Percentiles rank a stretch among this genome's conserved stretches.
These are phyloP conservation scores for Suillus sp. DNA, from an alignment of 768 basidiomycete species.

Conservation along the genomic window DNA sequence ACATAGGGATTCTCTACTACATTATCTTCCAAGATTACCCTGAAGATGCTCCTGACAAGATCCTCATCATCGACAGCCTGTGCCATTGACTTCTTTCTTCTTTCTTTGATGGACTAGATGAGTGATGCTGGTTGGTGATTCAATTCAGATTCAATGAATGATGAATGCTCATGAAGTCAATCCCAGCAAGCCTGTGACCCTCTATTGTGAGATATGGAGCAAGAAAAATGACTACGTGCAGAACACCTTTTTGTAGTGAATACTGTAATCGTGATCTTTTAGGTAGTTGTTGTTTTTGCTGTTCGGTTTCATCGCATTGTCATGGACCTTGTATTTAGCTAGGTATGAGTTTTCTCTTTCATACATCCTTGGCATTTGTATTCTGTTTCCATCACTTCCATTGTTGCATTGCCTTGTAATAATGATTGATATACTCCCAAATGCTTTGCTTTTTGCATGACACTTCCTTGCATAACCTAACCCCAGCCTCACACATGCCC, in stretches of 20 bases:
- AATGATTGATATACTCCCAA: neutral
- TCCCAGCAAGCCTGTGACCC: neutral
- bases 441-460: neutral
- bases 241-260: conserved; percentile 1
- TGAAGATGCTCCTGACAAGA: neutral
- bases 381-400: too few relatives aligned
- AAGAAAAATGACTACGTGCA: neutral
- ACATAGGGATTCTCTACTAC: neutral
- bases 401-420: too few relatives aligned
- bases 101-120: too few relatives aligned
- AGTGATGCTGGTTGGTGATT: neutral
- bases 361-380: too few relatives aligned
- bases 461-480: neutral
- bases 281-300: neutral
- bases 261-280: neutral
- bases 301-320: neutral
- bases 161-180: neutral
- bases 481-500: neutral
- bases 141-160: neutral
- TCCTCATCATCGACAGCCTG: neutral
- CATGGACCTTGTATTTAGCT: too few relatives aligned
- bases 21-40: neutral
- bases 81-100: neutral
- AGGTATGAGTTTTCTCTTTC: neutral
- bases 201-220: neutral